Base-by-base conservation (phyloP, 169 alveolate species). In the Plasmodium relictum region DNA sequence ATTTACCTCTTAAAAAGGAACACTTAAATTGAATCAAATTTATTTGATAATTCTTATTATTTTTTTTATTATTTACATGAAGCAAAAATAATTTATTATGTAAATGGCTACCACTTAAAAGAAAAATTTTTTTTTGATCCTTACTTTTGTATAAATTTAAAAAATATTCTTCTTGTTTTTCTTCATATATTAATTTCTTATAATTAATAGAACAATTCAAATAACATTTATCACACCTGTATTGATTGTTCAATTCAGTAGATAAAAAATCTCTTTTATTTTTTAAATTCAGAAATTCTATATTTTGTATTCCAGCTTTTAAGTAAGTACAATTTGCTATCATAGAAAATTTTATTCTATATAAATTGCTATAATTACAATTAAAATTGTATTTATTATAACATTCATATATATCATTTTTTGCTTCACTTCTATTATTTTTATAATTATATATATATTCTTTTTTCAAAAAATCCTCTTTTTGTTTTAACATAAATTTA, bases 71-170 rank as follows among this genome's bases (percentile, higher is more conserved):
- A 12, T 63, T 50, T 14, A 37, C 42, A 39, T 78, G 63, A 31
- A 78, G 8, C 1, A 78, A 44, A 39, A 78, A 78, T 39, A 78
- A 56, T 8, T 65, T 65, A 42, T 78, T 78, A 42, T 52, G 63
- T 12, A 63, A 9, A 56, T 78, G 89, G 9, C 73, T 78, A 14
- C 89, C 89, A 69, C 89, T 78, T 14, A 78, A 12, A 22, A 78
- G 76, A 66, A 78, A 78, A 41, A 63, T 54, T 56, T 7, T 78
- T 18, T 78, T 78, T 45, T 31, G 16, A 42, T 78, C 89, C 45
- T 78, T 78, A 52, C 89, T 78, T 50, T 18, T 41, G 61, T 78
- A 78, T 50, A 78, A 6, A 37, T 65, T 78, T n/a, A 78, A 26
- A 37, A 78, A 78, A 42, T 78, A 63, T 65, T 78, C 59, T 42